A percentile compares a stretch with the other conserved stretches of the same genome.
phyloP scores from a whole-genome alignment of 164 flowering plant species.

The Malania oleifera region DNA sequence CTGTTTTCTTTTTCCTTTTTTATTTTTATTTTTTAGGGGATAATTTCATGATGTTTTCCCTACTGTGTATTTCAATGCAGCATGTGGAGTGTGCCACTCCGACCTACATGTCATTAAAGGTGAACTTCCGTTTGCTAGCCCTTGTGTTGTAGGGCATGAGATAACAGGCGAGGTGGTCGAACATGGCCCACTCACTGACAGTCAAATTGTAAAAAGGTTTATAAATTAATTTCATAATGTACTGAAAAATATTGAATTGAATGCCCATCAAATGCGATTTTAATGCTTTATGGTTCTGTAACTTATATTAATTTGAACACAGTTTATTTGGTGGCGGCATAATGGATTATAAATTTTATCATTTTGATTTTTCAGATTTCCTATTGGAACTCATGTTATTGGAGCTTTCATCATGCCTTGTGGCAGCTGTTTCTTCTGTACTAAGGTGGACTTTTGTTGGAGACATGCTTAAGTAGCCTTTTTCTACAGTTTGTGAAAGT shows the following conservation, averaged over 20 bases:
- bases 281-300: neutral
- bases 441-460: constrained; percentile 44
- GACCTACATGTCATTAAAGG: constrained; percentile 98
- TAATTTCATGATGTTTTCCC: neutral
- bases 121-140: constrained; percentile 88
- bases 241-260: neutral
- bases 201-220: constrained; percentile 58
- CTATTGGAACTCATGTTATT: constrained; percentile 84
- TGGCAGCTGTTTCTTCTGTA: constrained; percentile 83
- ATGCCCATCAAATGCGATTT: neutral
- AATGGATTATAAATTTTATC: neutral
- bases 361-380: constrained; percentile 47
- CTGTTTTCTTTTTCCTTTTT: neutral
- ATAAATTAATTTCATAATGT: neutral
- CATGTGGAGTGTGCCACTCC: constrained; percentile 98
- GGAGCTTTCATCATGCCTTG: constrained; percentile 99
- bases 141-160: constrained; percentile 96
- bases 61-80: constrained; percentile 34
- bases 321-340: neutral
- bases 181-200: constrained; percentile 74
- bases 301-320: neutral
- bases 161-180: constrained; percentile 98
- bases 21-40: neutral
- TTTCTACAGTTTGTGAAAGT: neutral
- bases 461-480: neutral